Conservation (phyloP, 2,329 filamentous ascomycete species). For the Escovopsis weberi region DNA sequence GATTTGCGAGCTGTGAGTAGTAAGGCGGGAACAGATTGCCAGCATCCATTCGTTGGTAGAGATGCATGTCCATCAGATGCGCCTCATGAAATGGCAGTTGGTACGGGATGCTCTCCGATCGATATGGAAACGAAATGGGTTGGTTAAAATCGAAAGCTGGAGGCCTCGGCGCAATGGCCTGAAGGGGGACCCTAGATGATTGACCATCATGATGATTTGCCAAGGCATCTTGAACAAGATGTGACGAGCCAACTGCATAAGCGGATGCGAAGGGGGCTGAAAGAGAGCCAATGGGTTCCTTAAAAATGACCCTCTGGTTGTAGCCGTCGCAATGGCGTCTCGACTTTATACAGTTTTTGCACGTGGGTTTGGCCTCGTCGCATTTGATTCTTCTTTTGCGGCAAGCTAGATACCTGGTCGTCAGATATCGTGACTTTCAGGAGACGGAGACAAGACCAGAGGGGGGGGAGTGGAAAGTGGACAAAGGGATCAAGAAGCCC, state of each 20-base stretch:
- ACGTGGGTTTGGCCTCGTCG: conserved; percentile 73
- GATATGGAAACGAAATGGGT: conserved; percentile 2
- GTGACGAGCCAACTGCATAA: conserved; percentile 27
- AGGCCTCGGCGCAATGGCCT: conserved; percentile 38
- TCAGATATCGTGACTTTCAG: conserved; percentile 6
- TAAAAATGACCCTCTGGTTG: conserved; percentile 68
- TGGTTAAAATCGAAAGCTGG: conserved; percentile 13
- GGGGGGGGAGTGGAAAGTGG: too few species aligned
- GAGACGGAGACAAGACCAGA: too few species aligned
- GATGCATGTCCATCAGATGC: background rate
- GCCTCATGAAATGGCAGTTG: conserved; percentile 4
- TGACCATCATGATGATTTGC: conserved; percentile 21
- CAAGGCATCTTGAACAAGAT: conserved; percentile 12
- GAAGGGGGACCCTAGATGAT: conserved; percentile 23
- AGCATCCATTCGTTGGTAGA: background rate
- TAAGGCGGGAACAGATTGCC: conserved; percentile 1
- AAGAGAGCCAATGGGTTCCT: conserved; percentile 38
- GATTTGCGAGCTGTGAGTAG: conserved; percentile 9
- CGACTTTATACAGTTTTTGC: conserved; percentile 75
- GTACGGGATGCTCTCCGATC: conserved; percentile 1
- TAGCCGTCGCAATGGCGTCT: conserved; percentile 76
- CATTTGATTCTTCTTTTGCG: conserved; percentile 94
- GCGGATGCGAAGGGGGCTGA: conserved; percentile 24
- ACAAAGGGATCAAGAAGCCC: too few species aligned
- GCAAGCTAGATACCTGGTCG: conserved; percentile 45